Evolutionary conservation across 805 yeast genomes (phyloP).

Genomic region (Candida hungchunana): DNA sequence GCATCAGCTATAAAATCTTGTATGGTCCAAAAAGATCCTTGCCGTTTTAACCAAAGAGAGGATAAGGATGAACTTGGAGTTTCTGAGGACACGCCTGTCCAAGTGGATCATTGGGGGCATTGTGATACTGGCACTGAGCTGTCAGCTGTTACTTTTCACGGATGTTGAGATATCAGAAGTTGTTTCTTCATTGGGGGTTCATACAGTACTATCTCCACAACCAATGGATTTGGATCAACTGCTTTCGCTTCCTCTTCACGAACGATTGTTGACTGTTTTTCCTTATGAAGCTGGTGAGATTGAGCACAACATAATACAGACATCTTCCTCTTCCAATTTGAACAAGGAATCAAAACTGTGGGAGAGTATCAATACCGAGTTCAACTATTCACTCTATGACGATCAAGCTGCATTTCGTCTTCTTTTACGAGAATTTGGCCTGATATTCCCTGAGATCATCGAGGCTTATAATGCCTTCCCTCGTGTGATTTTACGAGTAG

Average conservation of each 20-base stretch:
- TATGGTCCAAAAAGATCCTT: too few species aligned
- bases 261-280: constrained; percentile 12
- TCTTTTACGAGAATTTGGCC: constrained; percentile 33
- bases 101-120: neutral
- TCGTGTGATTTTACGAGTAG: constrained; percentile 48
- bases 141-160: constrained; percentile 1
- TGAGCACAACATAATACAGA: constrained; percentile 25
- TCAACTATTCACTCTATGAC: constrained; percentile 22
- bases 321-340: too few species aligned
- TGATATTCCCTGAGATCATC: constrained; percentile 45
- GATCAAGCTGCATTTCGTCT: constrained; percentile 38
- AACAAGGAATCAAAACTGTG: constrained; percentile 7
- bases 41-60: too few species aligned
- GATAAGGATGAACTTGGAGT: too few species aligned
- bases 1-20: too few species aligned
- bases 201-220: too few species aligned
- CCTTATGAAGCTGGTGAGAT: constrained; percentile 14
- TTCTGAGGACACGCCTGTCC: neutral
- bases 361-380: constrained; percentile 11
- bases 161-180: neutral
- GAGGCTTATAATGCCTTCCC: constrained; percentile 48
- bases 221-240: constrained; percentile 2
- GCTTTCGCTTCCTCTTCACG: constrained; percentile 10
- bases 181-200: neutral
- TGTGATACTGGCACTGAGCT: neutral